phyloP scores from a whole-genome alignment of 768 basidiomycete genomes.

The Hemileccinum rubropunctum region DNA sequence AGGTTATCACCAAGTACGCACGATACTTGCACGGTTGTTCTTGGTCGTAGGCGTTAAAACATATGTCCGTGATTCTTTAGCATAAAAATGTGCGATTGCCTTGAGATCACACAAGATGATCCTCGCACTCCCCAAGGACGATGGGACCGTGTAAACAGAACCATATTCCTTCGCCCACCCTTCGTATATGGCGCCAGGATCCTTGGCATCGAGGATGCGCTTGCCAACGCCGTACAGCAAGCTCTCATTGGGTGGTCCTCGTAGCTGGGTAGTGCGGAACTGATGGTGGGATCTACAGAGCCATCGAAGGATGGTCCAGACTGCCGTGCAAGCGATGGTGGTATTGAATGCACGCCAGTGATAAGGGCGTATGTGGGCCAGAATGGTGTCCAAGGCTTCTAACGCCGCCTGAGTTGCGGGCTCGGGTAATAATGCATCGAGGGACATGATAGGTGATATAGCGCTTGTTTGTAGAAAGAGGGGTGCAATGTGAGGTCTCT shows the following conservation, averaged over 20 bases:
- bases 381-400: background rate
- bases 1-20: background rate
- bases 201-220: background rate
- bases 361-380: background rate
- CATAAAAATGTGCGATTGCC: constrained; percentile 15
- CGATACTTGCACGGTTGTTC: constrained; percentile 26
- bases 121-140: constrained; percentile 6
- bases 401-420: background rate
- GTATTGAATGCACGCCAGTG: background rate
- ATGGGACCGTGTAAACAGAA: constrained; percentile 12
- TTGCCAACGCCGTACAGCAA: constrained; percentile 18
- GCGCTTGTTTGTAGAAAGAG: background rate
- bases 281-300: background rate
- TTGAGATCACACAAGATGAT: constrained; percentile 41
- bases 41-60: constrained; percentile 36
- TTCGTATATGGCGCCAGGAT: constrained; percentile 16
- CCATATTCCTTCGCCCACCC: constrained; percentile 24
- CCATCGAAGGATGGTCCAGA: constrained; percentile 12
- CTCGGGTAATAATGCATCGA: background rate
- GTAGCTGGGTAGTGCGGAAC: constrained; percentile 12
- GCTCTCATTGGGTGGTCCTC: constrained; percentile 17
- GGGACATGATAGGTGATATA: background rate
- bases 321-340: background rate
- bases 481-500: too few species aligned
- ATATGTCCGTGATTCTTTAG: constrained; percentile 34